Evolutionary conservation across 106 monocot species (phyloP).

Genomic region (Vanilla planifolia): DNA sequence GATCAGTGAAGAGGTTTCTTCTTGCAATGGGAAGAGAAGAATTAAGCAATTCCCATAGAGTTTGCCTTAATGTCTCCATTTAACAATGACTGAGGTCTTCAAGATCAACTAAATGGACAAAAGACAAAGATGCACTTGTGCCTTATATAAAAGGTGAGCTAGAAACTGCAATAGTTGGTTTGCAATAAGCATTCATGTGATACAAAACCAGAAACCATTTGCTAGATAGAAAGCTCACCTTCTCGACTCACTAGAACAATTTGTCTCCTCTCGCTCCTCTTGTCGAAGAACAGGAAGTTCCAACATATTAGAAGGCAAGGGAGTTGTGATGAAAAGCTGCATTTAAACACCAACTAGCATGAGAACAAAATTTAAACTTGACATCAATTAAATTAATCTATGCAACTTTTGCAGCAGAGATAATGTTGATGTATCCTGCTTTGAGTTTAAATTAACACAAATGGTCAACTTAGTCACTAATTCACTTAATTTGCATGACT

Average conservation of each 20-base stretch:
- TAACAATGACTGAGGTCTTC: no score
- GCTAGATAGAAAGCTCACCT: constrained; percentile 12
- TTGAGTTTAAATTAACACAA: no score
- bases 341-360: background rate
- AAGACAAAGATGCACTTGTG: background rate
- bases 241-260: background rate
- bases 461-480: no score
- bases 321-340: constrained; percentile 31
- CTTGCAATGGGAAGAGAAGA: no score
- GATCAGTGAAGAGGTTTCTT: no score
- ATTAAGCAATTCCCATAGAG: no score
- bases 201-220: background rate
- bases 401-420: no score
- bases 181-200: background rate
- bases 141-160: background rate
- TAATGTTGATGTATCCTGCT: no score
- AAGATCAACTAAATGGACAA: background rate
- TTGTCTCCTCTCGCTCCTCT: constrained; percentile 16
- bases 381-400: background rate
- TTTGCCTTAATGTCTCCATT: no score
- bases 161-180: background rate
- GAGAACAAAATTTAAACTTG: background rate
- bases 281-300: constrained; percentile 28
- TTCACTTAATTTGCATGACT: no score
- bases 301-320: constrained; percentile 28